A percentile compares a stretch with the other conserved stretches of the same genome.
These are phyloP conservation scores for Yarrowia alimentaria DNA, from an alignment of 805 yeast species.

Conservation along the genomic window DNA sequence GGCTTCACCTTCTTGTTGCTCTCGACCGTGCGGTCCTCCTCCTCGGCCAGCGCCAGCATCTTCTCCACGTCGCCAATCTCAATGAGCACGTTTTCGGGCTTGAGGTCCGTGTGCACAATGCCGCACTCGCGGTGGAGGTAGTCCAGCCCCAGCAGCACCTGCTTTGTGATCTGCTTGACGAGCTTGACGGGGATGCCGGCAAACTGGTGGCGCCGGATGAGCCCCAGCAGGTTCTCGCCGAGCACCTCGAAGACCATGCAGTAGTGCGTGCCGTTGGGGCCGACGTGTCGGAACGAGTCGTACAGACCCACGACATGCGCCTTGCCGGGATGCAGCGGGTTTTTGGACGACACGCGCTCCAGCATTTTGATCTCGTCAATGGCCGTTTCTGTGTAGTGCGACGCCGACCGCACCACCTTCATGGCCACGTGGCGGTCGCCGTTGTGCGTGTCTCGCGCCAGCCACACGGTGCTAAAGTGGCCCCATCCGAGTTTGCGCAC, in stretches of 20 bases:
- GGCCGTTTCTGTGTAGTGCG: conserved; percentile 90
- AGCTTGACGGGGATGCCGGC: conserved; percentile 73
- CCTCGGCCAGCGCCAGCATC: conserved; percentile 68
- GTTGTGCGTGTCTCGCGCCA: conserved; percentile 61
- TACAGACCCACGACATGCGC: conserved; percentile 73
- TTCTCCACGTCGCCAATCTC: conserved; percentile 82
- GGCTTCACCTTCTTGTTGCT: conserved; percentile 32
- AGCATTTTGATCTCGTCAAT: conserved; percentile 85
- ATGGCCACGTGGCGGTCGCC: conserved; percentile 79
- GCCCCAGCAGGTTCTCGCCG: conserved; percentile 87
- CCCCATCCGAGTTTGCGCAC: conserved; percentile 98
- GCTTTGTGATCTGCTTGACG: conserved; percentile 80
- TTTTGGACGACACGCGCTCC: conserved; percentile 58
- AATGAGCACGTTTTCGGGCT: conserved; percentile 73
- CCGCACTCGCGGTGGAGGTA: conserved; percentile 71
- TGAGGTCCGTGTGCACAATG: conserved; percentile 69
- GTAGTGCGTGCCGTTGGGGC: conserved; percentile 89
- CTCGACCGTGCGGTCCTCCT: conserved; percentile 50
- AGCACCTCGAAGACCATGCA: conserved; percentile 97
- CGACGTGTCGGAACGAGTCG: conserved; percentile 81
- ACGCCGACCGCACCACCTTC: conserved; percentile 89
- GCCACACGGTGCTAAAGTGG: conserved; percentile 94
- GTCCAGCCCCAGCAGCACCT: conserved; percentile 68
- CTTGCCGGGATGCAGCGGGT: conserved; percentile 73
- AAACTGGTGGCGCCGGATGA: conserved; percentile 74